Percentiles rank a stretch among this genome's conserved stretches.
Conservation (phyloP, 345 rosid species). For the Reutealis trisperma region DNA sequence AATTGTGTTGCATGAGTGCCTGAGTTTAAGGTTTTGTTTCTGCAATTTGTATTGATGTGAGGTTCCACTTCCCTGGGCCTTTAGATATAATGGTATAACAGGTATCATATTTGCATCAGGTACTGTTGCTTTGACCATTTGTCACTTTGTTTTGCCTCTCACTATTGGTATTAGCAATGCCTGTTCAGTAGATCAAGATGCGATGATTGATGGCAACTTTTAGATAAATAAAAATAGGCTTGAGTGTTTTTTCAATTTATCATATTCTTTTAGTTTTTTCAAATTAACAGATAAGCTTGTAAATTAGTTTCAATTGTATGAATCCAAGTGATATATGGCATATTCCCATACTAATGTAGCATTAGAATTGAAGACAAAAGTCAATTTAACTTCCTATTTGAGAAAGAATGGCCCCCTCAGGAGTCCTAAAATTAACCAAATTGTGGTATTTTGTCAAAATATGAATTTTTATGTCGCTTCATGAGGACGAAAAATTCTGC, state of each 20-base stretch:
- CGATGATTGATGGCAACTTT: constrained; percentile 3
- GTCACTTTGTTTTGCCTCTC: background rate
- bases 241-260: background rate
- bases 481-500: too few relatives aligned
- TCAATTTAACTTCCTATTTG: too few relatives aligned
- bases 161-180: background rate
- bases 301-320: too few relatives aligned
- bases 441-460: too few relatives aligned
- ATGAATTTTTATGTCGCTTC: too few relatives aligned
- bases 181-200: background rate
- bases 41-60: background rate
- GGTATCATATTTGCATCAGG: background rate
- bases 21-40: background rate
- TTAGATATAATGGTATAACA: background rate
- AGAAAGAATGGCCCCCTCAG: too few relatives aligned
- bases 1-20: background rate
- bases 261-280: too few relatives aligned
- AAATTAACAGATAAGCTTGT: too few relatives aligned
- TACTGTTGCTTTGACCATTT: background rate
- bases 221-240: background rate
- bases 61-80: background rate
- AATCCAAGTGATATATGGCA: too few relatives aligned
- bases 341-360: too few relatives aligned
- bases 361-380: too few relatives aligned
- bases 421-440: too few relatives aligned